These are phyloP conservation scores for Paraphaeosphaeria sporulosa DNA, from an alignment of 2,329 filamentous ascomycete species.

Conservation along the genomic window DNA sequence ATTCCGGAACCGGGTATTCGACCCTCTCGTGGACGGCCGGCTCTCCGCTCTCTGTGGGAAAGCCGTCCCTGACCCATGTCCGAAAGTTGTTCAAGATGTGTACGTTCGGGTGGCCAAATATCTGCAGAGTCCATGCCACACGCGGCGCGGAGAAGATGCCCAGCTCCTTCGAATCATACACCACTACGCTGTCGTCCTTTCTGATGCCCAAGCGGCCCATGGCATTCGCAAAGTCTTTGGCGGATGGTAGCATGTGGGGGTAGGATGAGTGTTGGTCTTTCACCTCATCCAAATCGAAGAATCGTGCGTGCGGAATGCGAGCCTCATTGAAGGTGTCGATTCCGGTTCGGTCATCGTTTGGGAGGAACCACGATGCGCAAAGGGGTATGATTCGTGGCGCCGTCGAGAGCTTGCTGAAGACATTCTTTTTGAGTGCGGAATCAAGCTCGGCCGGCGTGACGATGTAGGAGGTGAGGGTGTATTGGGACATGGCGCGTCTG, in stretches of 20 bases:
- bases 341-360: conserved; percentile 86
- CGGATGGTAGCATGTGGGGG: conserved; percentile 92
- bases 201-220: conserved; percentile 90
- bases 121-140: conserved; percentile 89
- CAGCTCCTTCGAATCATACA: conserved; percentile 90
- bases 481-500: conserved; percentile 40
- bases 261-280: conserved; percentile 89
- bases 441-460: conserved; percentile 84
- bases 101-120: conserved; percentile 88
- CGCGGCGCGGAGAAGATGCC: conserved; percentile 94
- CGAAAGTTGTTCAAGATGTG: conserved; percentile 96
- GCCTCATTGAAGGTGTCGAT: conserved; percentile 80
- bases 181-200: conserved; percentile 86
- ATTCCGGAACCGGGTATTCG: conserved; percentile 53
- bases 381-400: conserved; percentile 85
- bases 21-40: conserved; percentile 57
- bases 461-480: conserved; percentile 77
- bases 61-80: conserved; percentile 85
- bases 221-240: conserved; percentile 81
- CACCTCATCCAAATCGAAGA: conserved; percentile 94
- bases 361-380: conserved; percentile 95
- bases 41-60: conserved; percentile 81
- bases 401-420: conserved; percentile 79
- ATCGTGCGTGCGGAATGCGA: conserved; percentile 87
- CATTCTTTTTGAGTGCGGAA: conserved; percentile 82